These are phyloP conservation scores for Trametes maxima DNA, from an alignment of 768 basidiomycete genomes.

Conservation along the genomic window DNA sequence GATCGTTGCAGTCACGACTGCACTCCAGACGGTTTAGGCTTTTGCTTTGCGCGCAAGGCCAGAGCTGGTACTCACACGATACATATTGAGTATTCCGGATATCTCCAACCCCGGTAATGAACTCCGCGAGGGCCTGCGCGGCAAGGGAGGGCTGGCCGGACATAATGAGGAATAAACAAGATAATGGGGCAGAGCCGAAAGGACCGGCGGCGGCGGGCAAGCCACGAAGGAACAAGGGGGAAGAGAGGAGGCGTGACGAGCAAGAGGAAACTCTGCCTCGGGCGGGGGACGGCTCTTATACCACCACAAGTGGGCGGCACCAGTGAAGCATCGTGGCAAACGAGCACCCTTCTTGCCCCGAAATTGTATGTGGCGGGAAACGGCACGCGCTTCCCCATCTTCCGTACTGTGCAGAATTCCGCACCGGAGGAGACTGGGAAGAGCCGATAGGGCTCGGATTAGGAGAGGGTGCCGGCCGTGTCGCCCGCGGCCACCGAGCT, in stretches of 20 bases:
- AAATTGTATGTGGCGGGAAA: constrained; percentile 1
- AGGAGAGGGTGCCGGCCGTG: too few species aligned
- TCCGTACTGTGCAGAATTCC: constrained; percentile 2
- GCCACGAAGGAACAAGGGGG: constrained; percentile 3
- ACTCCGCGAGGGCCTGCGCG: not conserved
- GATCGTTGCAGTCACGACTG: constrained; percentile 25
- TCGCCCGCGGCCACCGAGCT: too few species aligned
- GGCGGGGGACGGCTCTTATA: constrained; percentile 7
- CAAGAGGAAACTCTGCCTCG: not conserved
- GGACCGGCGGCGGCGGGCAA: not conserved
- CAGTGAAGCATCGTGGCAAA: constrained; percentile 9
- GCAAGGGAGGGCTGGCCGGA: not conserved
- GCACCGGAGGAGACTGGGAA: constrained; percentile 2
- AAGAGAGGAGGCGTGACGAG: not conserved
- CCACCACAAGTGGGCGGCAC: not conserved
- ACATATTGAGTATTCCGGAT: constrained; percentile 14
- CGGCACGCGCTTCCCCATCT: constrained; percentile 5
- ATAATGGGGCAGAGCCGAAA: constrained; percentile 7
- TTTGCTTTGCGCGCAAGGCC: not conserved
- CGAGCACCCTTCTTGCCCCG: constrained; percentile 1
- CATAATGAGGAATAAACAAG: not conserved
- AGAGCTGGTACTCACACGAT: constrained; percentile 9
- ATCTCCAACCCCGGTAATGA: constrained; percentile 10
- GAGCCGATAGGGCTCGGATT: not conserved
- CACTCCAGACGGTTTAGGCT: not conserved